Base-by-base conservation (phyloP, 192 early-diverging fungal genomes). In the Rhizoclosmatium globosum region DNA sequence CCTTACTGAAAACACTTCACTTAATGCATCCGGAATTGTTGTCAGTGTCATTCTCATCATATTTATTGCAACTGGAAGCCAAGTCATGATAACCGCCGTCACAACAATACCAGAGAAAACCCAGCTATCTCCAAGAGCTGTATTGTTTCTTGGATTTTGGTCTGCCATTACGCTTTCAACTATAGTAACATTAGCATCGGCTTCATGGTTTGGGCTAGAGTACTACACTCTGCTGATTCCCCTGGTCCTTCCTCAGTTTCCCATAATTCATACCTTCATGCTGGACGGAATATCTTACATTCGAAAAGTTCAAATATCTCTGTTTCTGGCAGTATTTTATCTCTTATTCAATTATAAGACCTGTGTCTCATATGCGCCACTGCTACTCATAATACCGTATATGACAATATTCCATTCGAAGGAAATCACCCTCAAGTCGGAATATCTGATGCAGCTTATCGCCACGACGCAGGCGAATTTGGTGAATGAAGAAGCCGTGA, bases 381-480 rank as follows among this genome's bases (percentile, higher is more conserved):
- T 79, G 3, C 44, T 79, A 7, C 38, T 65, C 1, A 59, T 71
- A 45, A 45, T 79, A 7, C 62, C 62, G 19, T 79, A 62, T 23
- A 21, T 65, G 9, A 2, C 66, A 9, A 79, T 79, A n/a, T 79
- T 73, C 62, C 48, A 62, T 47, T 47, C 64, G 4, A 60, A 64
- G 46, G 78, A 79, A 73, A 79, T 61, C 9, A 79, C 67, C 15
- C 61, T 79, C 61, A 79, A 71, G 47, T 47, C 53, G 21, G 78
- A 79, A 17, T 79, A 79, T 46, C 47, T 79, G 68, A 72, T 79
- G 78, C 80, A 83, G 56, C 53, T 84, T 57, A 84, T 88, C 45
- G 64, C 84, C 50, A 71, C 82, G 2, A 88, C 84, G 39, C 87
- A 88, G 50, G 70, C 74, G 39, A 85, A 84, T n/a, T 56, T 88